Percentiles rank a stretch among this genome's conserved stretches.
Conservation (phyloP, 2,329 filamentous ascomycete genomes). For the Talaromyces sp. region DNA sequence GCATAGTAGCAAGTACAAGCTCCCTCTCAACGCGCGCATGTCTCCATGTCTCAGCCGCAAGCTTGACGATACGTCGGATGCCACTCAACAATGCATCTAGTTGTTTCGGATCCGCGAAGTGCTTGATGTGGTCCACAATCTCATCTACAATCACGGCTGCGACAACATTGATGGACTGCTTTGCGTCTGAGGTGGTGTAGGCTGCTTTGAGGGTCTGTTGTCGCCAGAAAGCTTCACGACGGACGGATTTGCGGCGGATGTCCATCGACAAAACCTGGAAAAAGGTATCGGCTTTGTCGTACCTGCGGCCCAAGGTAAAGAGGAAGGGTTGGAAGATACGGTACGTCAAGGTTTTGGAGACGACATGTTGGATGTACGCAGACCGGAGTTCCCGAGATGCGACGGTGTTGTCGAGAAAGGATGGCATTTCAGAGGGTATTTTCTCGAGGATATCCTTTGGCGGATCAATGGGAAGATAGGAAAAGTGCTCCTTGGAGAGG, state of each 20-base stretch:
- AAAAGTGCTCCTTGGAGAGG: conserved; percentile 51
- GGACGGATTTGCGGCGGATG: conserved; percentile 54
- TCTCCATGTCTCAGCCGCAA: conserved; percentile 58
- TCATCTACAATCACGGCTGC: conserved; percentile 56
- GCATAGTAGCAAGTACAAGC: conserved; percentile 52
- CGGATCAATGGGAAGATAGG: conserved; percentile 50
- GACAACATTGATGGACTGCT: conserved; percentile 54
- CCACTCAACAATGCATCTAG: conserved; percentile 50
- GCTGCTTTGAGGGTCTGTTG: conserved; percentile 57
- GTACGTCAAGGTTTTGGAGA: conserved; percentile 55
- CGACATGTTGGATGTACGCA: conserved; percentile 54
- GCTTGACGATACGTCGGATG: conserved; percentile 55
- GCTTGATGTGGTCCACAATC: conserved; percentile 53
- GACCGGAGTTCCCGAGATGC: conserved; percentile 52
- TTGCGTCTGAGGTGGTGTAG: conserved; percentile 55
- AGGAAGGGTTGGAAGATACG: conserved; percentile 58
- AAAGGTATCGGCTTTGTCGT: conserved; percentile 55
- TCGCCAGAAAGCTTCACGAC: conserved; percentile 57
- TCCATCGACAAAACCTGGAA: conserved; percentile 55
- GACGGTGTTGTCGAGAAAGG: conserved; percentile 52
- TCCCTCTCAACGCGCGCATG: conserved; percentile 57
- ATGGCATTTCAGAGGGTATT: conserved; percentile 52
- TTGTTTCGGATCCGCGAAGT: conserved; percentile 51
- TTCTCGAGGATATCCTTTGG: conserved; percentile 50
- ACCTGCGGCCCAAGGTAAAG: conserved; percentile 53